Conservation (phyloP, 306 rosid species). For the Carpinus viminea region DNA sequence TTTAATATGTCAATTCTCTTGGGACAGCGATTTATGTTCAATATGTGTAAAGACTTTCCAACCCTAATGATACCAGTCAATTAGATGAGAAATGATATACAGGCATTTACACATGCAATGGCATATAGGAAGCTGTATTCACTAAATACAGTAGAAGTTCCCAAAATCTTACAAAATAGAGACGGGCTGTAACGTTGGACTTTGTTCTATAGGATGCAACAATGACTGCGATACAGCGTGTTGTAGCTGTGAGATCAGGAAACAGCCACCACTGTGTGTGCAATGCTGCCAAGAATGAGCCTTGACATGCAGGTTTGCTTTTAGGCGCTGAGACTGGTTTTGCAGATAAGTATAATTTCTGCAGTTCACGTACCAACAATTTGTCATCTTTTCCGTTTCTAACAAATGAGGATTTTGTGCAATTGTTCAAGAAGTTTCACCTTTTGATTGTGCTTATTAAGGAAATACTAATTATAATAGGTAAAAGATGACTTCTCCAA, state of each 20-base stretch:
- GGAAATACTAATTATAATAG: neutral
- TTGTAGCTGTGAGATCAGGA: conserved; percentile 66
- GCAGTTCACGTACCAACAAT: neutral
- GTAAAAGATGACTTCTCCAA: neutral
- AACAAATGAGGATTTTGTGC: neutral
- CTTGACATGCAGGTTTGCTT: conserved; percentile 26
- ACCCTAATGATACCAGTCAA: neutral
- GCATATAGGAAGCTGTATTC: neutral
- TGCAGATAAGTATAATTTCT: conserved; percentile 1
- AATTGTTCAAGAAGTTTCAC: neutral
- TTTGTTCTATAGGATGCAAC: conserved; percentile 73
- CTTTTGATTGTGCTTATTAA: neutral
- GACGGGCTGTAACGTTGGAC: neutral
- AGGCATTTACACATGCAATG: no score
- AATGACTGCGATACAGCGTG: conserved; percentile 79
- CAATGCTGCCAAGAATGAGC: conserved; percentile 68
- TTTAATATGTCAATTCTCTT: no score
- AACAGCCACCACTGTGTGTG: conserved; percentile 80
- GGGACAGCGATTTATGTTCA: no score
- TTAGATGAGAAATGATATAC: no score
- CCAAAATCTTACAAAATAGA: neutral
- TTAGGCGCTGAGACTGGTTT: neutral
- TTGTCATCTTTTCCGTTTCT: neutral
- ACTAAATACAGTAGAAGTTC: neutral
- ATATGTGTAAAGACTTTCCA: no score